A percentile compares a stretch with the other conserved stretches of the same genome.
Evolutionary conservation across 176 grass and related monocot species (phyloP).

Genomic region (Triticum aestivum): DNA sequence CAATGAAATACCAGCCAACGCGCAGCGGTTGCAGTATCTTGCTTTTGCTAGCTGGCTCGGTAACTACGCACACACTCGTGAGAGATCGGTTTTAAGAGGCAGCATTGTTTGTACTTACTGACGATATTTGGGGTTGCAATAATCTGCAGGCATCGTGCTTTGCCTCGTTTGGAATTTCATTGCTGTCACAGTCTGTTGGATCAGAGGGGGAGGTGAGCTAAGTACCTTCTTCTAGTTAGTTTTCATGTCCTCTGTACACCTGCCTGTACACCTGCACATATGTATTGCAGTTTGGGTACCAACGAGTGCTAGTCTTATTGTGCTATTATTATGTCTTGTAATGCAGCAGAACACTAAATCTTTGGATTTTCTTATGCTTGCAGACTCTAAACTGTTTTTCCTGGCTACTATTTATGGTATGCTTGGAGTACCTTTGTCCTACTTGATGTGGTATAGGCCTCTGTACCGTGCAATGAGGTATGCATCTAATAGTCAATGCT

Average conservation of each 20-base stretch:
- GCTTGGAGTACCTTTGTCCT: constrained; percentile 79
- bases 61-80: constrained; percentile 10
- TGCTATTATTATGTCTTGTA: background rate
- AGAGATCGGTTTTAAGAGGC: background rate
- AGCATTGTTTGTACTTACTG: background rate
- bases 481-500: background rate
- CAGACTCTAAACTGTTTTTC: constrained; percentile 92
- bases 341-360: constrained; percentile 6
- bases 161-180: constrained; percentile 88
- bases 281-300: constrained; percentile 1
- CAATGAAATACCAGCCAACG: constrained; percentile 85
- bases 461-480: constrained; percentile 96
- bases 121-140: constrained; percentile 10
- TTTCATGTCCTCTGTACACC: background rate
- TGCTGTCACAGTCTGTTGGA: constrained; percentile 87
- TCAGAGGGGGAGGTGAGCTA: constrained; percentile 88
- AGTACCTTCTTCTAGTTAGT: constrained; percentile 15
- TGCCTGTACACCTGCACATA: background rate
- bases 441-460: constrained; percentile 94
- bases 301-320: background rate
- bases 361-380: constrained; percentile 6
- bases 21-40: constrained; percentile 82
- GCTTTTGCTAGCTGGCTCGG: constrained; percentile 90
- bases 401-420: constrained; percentile 88
- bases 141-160: constrained; percentile 75